A percentile compares a stretch with the other conserved stretches of the same genome.
Evolutionary conservation across 2,329 filamentous ascomycete species (phyloP).

Genomic region (Sporothrix sp.): DNA sequence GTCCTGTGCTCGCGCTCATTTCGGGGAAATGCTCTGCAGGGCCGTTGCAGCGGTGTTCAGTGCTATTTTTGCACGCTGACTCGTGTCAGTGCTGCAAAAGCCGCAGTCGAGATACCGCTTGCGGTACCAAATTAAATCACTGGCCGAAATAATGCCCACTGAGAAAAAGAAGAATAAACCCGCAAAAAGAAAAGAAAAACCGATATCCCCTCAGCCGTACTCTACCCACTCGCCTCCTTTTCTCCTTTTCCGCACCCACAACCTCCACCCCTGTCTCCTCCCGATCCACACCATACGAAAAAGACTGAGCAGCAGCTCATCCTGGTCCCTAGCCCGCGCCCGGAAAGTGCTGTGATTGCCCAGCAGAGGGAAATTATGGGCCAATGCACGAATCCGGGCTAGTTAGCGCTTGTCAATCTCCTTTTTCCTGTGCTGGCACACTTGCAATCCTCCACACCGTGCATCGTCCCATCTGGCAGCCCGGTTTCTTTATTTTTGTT

Average conservation of each 20-base stretch:
- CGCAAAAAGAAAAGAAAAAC: background rate
- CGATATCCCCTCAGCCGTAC: background rate
- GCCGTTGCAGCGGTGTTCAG: too few species aligned
- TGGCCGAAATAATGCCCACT: background rate
- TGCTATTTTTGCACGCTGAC: too few species aligned
- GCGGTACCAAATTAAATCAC: background rate
- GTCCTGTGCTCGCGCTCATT: conserved; percentile 6
- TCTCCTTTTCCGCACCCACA: conserved; percentile 4
- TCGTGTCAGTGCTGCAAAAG: too few species aligned
- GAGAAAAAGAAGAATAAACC: background rate
- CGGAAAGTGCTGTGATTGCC: conserved; percentile 12
- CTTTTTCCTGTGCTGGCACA: conserved; percentile 5
- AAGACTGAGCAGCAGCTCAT: background rate
- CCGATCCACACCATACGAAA: conserved; percentile 12
- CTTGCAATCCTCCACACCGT: background rate
- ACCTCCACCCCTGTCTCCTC: background rate
- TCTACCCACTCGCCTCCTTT: background rate
- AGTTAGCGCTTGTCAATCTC: conserved; percentile 16
- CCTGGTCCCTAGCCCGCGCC: conserved; percentile 2
- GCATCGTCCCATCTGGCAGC: conserved; percentile 13
- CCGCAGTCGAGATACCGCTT: too few species aligned
- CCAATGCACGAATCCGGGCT: conserved; percentile 15
- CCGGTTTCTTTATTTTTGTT: background rate
- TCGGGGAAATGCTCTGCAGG: conserved; percentile 12
- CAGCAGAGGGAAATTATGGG: conserved; percentile 13